These are phyloP conservation scores for Ensete glaucum DNA, from an alignment of 176 grass and related monocot genomes.

Conservation along the genomic window DNA sequence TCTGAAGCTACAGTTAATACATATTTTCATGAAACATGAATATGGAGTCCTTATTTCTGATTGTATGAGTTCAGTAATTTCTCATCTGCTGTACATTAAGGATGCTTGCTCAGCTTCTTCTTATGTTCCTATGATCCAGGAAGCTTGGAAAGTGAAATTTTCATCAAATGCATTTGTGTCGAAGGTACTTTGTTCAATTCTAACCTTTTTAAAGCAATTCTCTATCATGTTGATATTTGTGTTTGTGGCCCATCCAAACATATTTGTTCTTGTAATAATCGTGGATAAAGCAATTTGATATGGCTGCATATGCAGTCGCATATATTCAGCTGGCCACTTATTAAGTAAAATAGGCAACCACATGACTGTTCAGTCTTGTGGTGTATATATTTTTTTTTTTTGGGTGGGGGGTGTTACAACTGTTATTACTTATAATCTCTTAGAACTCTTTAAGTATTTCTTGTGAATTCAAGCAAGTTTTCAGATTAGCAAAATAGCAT, in stretches of 20 bases:
- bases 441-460: neutral
- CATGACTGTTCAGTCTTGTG: too few relatives aligned
- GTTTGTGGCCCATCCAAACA: neutral
- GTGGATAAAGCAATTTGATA: neutral
- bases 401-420: neutral
- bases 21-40: neutral
- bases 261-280: neutral
- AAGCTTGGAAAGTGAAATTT: constrained; percentile 65
- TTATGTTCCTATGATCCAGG: constrained; percentile 34
- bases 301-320: too few relatives aligned
- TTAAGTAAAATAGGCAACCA: too few relatives aligned
- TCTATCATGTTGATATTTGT: neutral
- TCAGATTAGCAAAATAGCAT: neutral
- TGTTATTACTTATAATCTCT: neutral
- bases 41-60: neutral
- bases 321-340: too few relatives aligned
- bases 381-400: too few relatives aligned
- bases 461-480: neutral
- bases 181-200: constrained; percentile 38
- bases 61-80: neutral
- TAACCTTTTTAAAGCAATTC: neutral
- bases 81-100: neutral
- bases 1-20: neutral
- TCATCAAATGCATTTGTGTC: constrained; percentile 65
- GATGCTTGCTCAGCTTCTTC: constrained; percentile 19